phyloP scores from a whole-genome alignment of 2,329 filamentous ascomycete species.

The Arthrobotrys iridis region DNA sequence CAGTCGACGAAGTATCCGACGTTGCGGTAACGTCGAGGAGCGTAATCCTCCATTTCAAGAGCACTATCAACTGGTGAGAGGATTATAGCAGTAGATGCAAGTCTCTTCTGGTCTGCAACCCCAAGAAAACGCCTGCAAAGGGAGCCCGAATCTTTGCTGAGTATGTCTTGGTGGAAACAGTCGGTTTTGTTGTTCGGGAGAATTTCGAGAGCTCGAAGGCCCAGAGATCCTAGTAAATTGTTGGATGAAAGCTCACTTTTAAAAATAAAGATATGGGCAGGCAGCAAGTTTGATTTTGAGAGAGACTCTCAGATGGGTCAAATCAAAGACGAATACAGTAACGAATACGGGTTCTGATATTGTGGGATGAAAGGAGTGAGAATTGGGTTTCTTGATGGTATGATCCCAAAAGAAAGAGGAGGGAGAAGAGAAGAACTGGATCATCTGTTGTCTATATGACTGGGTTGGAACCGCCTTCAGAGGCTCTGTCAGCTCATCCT shows the following conservation, averaged over 20 bases:
- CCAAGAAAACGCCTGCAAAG: neutral
- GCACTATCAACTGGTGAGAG: neutral
- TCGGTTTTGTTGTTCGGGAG: neutral
- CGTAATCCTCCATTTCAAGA: neutral
- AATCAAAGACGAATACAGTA: neutral
- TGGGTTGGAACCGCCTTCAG: neutral
- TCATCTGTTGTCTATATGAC: neutral
- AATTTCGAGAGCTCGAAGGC: neutral
- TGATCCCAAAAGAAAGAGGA: neutral
- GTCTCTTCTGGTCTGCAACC: neutral
- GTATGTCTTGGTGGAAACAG: neutral
- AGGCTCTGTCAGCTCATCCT: neutral
- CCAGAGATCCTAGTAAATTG: neutral
- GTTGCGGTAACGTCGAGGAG: conserved; percentile 11
- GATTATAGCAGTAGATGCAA: neutral
- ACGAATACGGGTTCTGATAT: neutral
- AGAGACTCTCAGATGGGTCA: neutral
- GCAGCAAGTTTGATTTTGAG: neutral
- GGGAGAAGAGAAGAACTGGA: neutral
- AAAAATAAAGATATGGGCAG: neutral
- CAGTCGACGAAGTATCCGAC: conserved; percentile 47
- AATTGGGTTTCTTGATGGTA: neutral
- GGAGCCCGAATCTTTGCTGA: neutral
- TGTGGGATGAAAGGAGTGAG: neutral
- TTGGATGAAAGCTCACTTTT: neutral